phyloP scores from a whole-genome alignment of 2,329 filamentous ascomycete species.

The Cladorrhinum sp. region DNA sequence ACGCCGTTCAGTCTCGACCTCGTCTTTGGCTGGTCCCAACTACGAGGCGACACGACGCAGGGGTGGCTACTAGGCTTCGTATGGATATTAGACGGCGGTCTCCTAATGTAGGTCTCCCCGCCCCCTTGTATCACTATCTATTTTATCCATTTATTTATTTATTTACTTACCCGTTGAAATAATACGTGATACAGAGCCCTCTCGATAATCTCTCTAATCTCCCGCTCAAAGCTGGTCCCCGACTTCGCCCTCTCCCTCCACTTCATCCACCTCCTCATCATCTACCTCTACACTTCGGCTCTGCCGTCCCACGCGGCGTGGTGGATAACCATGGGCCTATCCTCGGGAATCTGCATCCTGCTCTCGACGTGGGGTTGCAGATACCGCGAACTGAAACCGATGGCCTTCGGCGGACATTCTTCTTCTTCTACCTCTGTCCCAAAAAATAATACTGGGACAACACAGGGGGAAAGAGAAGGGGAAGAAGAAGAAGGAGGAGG shows the following conservation, averaged over 20 bases:
- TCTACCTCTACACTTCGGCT: slow-evolving; percentile 72
- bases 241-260: slow-evolving; percentile 86
- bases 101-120: slow-evolving; percentile 44
- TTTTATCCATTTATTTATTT: no score
- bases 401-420: slow-evolving; percentile 70
- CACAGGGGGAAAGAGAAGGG: slow-evolving; percentile 48
- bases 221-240: slow-evolving; percentile 87
- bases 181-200: slow-evolving; percentile 75
- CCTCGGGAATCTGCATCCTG: slow-evolving; percentile 46
- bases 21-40: slow-evolving; percentile 55
- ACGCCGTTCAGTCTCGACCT: slow-evolving; percentile 51
- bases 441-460: slow-evolving; percentile 9
- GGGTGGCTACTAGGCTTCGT: slow-evolving; percentile 59
- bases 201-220: slow-evolving; percentile 77
- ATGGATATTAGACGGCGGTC: slow-evolving; percentile 54
- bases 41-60: slow-evolving; percentile 60
- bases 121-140: background rate
- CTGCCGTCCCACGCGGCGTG: slow-evolving; percentile 78
- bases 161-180: no score
- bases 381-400: slow-evolving; percentile 83
- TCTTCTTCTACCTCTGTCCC: no score
- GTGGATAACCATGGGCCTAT: slow-evolving; percentile 65
- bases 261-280: slow-evolving; percentile 34
- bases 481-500: slow-evolving; percentile 42
- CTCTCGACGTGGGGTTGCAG: slow-evolving; percentile 88